Base-by-base conservation (phyloP, 73 alveolate genomes). In the Paramecium biaurelia region DNA sequence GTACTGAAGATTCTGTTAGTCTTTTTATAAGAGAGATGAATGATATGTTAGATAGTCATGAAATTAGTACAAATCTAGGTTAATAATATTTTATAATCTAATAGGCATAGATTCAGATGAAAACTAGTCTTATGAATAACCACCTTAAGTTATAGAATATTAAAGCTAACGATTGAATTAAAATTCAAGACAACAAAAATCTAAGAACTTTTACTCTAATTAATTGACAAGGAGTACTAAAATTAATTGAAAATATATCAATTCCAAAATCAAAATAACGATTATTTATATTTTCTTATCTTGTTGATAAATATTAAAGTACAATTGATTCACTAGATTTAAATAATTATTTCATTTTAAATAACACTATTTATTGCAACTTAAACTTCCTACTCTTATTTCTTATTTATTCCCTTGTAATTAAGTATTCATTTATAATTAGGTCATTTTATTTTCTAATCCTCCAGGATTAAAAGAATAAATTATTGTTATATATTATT, bases 1-100 rank as follows among this genome's bases (percentile, higher is more conserved):
- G 79, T 34, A 93, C 96, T 21, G 93, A 93, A 11, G 87, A 70
- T 14, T 89, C 89, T 74, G 96, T 93, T 12, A 84, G 92, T 59
- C 30, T 84, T 1, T 93, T 93, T 90, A 86, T 93, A 28, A 74
- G 85, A 76, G 96, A 93, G 45, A 93, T 93, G 96, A 68, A 79
- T 45, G 92, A 87, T 12, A 41, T 93, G 42, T 86, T 93, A 10
- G 94, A 89, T 70, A 42, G 72, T 56, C 92, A 93, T 47, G 95
- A 93, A 72, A 72, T 89, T 10, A 43, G 85, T 0, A 89, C 94
- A 23, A 89, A 89, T 89, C 18, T 89, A 45, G 94, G 94, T 79
- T 43, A 0, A 42, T 37, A 7, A 12, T 37, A 34, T 24, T 4
- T 18, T 1, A 8, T 18, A 79, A 43, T 53, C 30, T 6, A 15